Conservation (phyloP, 2,329 filamentous ascomycete species). For the Fusarium napiforme region DNA sequence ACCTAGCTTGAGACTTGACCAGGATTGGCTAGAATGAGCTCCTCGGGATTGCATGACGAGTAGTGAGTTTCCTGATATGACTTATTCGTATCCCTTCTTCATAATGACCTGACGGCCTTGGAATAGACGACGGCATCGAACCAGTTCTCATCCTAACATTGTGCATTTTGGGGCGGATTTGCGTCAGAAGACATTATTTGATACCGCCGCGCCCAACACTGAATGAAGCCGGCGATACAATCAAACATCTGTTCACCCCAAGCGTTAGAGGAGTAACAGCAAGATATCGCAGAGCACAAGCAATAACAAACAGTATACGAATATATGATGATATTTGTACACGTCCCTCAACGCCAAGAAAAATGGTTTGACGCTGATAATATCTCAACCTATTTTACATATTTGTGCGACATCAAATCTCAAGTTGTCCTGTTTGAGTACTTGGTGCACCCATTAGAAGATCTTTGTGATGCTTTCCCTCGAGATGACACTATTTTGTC, state of each 20-base stretch:
- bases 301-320: background rate
- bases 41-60: background rate
- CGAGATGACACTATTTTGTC: slow-evolving; percentile 89
- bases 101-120: background rate
- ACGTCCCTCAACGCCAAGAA: slow-evolving; percentile 5
- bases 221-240: background rate
- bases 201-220: background rate
- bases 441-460: slow-evolving; percentile 42
- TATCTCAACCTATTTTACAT: slow-evolving; percentile 11
- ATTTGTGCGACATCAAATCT: background rate
- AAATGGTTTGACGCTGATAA: background rate
- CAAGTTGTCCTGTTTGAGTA: background rate
- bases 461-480: slow-evolving; percentile 69
- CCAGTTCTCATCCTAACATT: background rate
- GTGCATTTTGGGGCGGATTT: background rate
- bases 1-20: background rate
- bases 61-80: background rate
- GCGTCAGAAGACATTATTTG: background rate
- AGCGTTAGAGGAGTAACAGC: background rate
- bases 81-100: background rate
- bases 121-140: background rate
- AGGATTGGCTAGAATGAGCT: background rate
- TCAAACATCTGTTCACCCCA: background rate
- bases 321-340: slow-evolving; percentile 14
- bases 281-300: background rate